phyloP scores from a whole-genome alignment of 805 yeast genomes.

The Myxozyma geophila region DNA sequence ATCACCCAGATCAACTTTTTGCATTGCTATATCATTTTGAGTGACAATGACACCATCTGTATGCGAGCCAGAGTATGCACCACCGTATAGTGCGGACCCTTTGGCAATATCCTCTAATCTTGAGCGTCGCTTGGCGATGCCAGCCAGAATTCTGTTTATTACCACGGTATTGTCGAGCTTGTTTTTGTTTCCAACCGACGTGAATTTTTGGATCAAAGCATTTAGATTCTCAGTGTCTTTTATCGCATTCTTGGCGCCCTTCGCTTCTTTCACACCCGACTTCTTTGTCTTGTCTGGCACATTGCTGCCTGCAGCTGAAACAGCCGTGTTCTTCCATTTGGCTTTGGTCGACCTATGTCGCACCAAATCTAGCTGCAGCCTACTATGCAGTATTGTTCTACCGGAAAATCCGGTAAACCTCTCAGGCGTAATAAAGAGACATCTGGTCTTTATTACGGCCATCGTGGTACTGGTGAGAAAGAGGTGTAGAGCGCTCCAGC shows the following conservation, averaged over 20 bases:
- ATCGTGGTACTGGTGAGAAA: too few species aligned
- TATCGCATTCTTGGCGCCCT: neutral
- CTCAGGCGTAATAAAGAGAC: too few species aligned
- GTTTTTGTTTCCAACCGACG: neutral
- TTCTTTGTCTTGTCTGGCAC: neutral
- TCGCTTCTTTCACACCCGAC: neutral
- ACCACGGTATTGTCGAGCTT: slow-evolving; percentile 1
- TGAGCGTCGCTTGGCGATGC: slow-evolving; percentile 18
- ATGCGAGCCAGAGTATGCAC: neutral
- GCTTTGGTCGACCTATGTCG: neutral
- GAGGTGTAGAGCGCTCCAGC: too few species aligned
- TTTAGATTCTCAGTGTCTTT: neutral
- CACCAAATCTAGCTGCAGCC: neutral
- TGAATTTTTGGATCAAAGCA: neutral
- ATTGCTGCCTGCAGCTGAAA: neutral
- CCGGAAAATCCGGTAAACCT: neutral
- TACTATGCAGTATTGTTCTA: neutral
- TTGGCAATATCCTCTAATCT: slow-evolving; percentile 14
- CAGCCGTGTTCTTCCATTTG: neutral
- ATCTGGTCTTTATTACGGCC: too few species aligned
- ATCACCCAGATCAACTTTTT: slow-evolving; percentile 8
- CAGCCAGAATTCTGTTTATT: slow-evolving; percentile 12
- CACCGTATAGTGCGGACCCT: slow-evolving; percentile 13
- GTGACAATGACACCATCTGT: slow-evolving; percentile 5
- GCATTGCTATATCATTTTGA: neutral